phyloP scores from a whole-genome alignment of 768 basidiomycete species.

The Mycena leptocephala region DNA sequence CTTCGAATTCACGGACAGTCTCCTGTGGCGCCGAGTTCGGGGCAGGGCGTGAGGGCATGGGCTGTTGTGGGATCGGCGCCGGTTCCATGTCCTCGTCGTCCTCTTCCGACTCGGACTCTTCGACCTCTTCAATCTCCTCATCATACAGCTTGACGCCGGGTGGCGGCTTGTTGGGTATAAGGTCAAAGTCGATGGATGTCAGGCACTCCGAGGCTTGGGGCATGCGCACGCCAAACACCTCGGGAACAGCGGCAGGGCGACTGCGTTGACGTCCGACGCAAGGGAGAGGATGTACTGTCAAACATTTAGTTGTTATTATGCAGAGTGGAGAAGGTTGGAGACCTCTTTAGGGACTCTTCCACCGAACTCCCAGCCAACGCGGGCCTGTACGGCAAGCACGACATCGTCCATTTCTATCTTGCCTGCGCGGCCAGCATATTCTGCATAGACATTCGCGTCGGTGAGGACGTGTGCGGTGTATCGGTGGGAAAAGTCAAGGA shows the following conservation, averaged over 20 bases:
- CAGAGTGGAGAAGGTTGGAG: constrained; percentile 34
- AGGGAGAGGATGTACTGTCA: constrained; percentile 83
- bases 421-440: constrained; percentile 85
- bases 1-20: constrained; percentile 51
- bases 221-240: constrained; percentile 91
- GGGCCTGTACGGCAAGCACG: constrained; percentile 86
- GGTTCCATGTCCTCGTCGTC: constrained; percentile 82
- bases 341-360: constrained; percentile 94
- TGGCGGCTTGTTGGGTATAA: constrained; percentile 89
- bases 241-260: constrained; percentile 86
- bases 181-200: constrained; percentile 88
- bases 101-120: constrained; percentile 80
- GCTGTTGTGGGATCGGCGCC: constrained; percentile 62
- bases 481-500: constrained; percentile 89
- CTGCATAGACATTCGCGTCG: constrained; percentile 90
- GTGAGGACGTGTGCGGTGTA: constrained; percentile 89
- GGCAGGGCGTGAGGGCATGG: constrained; percentile 39
- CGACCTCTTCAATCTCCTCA: constrained; percentile 88
- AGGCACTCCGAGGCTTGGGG: constrained; percentile 81
- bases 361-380: constrained; percentile 95
- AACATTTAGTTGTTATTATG: background rate
- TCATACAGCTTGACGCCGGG: constrained; percentile 84
- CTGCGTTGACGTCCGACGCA: constrained; percentile 87
- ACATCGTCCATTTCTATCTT: constrained; percentile 91
- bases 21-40: constrained; percentile 54